Evolutionary conservation across 2,329 filamentous ascomycete genomes (phyloP).

Genomic region (Fusarium sp.): DNA sequence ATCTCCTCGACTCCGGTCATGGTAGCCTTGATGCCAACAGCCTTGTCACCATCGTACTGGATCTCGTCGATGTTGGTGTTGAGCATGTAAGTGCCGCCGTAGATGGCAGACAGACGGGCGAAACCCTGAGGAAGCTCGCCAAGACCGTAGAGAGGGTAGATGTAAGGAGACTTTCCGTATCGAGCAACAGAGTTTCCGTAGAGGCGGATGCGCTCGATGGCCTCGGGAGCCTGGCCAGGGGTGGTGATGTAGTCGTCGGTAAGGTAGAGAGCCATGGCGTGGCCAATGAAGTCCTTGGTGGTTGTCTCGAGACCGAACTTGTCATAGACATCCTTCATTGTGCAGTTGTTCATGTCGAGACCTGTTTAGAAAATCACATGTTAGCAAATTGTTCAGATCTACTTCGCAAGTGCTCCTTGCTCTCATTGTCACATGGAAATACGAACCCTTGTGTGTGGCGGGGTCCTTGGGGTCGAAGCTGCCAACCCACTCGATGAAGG

Average conservation of each 20-base stretch:
- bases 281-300: conserved; percentile 96
- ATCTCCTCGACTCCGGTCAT: conserved; percentile 93
- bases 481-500: conserved; percentile 95
- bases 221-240: conserved; percentile 80
- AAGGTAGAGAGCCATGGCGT: conserved; percentile 96
- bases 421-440: neutral
- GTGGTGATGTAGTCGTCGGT: conserved; percentile 87
- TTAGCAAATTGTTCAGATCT: conserved; percentile 21
- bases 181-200: conserved; percentile 98
- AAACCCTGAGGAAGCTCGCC: conserved; percentile 98
- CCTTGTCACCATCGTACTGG: conserved; percentile 84
- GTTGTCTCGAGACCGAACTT: conserved; percentile 92
- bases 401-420: neutral
- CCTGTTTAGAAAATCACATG: conserved; percentile 62
- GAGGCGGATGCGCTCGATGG: conserved; percentile 90
- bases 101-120: conserved; percentile 96
- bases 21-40: conserved; percentile 95
- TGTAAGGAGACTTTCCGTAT: conserved; percentile 98
- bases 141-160: conserved; percentile 97
- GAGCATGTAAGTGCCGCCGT: conserved; percentile 99
- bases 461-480: conserved; percentile 85
- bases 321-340: conserved; percentile 99
- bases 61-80: conserved; percentile 95
- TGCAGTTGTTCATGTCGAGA: conserved; percentile 80
- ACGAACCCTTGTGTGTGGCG: conserved; percentile 86